Conservation (phyloP, 257 asterid genomes). For the Salvia splendens region DNA sequence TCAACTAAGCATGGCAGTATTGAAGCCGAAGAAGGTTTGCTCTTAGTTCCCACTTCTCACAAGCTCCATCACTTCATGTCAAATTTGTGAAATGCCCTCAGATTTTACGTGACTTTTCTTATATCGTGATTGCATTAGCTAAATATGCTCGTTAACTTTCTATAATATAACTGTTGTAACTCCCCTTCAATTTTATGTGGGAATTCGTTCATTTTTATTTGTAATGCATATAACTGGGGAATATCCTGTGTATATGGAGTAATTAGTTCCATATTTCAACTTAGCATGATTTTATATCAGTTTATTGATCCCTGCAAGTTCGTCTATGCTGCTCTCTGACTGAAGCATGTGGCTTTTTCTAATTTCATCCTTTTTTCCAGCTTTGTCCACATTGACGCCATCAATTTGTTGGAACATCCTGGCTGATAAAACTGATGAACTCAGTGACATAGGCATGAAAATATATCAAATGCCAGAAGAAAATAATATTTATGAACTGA, state of each 20-base stretch:
- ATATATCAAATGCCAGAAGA: constrained; percentile 87
- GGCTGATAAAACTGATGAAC: constrained; percentile 88
- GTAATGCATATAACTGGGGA: background rate
- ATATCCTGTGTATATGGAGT: background rate
- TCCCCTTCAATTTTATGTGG: background rate
- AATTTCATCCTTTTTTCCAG: constrained; percentile 47
- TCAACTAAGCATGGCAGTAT: constrained; percentile 71
- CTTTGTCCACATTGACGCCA: constrained; percentile 63
- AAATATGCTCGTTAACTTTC: background rate
- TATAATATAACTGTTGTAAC: background rate
- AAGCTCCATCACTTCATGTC: constrained; percentile 1
- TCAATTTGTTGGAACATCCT: constrained; percentile 94
- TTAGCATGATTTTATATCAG: background rate
- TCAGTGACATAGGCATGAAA: constrained; percentile 78
- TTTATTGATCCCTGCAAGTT: background rate
- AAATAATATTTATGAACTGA: constrained; percentile 66
- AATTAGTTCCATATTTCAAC: constrained; percentile 12
- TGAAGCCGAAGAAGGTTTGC: constrained; percentile 90
- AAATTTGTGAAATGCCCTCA: background rate
- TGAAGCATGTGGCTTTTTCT: constrained; percentile 16
- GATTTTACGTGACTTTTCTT: background rate
- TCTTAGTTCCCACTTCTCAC: constrained; percentile 23
- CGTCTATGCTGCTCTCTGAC: constrained; percentile 1
- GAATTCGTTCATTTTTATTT: background rate
- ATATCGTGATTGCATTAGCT: background rate